Conservation (phyloP, 2,329 filamentous ascomycete species). For the Magnaporthiopsis rhizophila region DNA sequence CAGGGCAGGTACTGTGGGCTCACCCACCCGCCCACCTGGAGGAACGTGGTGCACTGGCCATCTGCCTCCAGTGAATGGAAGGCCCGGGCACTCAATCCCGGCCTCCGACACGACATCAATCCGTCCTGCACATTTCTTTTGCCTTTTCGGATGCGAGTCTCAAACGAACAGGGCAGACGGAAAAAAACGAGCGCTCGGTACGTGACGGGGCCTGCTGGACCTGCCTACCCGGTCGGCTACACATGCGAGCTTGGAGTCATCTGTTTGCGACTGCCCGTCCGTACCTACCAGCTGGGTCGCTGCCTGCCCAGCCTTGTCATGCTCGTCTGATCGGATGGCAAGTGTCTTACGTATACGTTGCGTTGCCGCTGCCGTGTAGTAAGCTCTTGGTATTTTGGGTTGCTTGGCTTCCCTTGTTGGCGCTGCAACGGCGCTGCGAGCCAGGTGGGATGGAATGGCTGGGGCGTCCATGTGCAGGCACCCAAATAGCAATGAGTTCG, state of each 20-base stretch:
- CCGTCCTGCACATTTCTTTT: not conserved
- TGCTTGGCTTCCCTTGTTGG: not conserved
- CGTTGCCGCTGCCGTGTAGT: not conserved
- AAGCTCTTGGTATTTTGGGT: not conserved
- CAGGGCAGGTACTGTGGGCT: not conserved
- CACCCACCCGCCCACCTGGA: too few relatives aligned
- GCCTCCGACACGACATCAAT: not conserved
- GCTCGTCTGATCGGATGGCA: not conserved
- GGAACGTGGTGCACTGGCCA: not conserved
- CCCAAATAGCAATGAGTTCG: not conserved
- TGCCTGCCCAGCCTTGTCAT: not conserved
- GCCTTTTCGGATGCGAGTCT: not conserved
- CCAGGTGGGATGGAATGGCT: not conserved
- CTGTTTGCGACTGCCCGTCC: not conserved
- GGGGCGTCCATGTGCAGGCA: not conserved
- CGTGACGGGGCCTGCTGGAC: not conserved
- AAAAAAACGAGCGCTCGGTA: not conserved
- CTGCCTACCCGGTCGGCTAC: not conserved
- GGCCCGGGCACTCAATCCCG: not conserved
- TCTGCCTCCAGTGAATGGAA: not conserved
- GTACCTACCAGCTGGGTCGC: not conserved
- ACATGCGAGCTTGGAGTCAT: not conserved
- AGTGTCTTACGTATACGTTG: not conserved
- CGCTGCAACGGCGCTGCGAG: not conserved
- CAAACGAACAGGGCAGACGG: not conserved